Conservation (phyloP, 2,329 filamentous ascomycete species). For the Xylaria sp. region DNA sequence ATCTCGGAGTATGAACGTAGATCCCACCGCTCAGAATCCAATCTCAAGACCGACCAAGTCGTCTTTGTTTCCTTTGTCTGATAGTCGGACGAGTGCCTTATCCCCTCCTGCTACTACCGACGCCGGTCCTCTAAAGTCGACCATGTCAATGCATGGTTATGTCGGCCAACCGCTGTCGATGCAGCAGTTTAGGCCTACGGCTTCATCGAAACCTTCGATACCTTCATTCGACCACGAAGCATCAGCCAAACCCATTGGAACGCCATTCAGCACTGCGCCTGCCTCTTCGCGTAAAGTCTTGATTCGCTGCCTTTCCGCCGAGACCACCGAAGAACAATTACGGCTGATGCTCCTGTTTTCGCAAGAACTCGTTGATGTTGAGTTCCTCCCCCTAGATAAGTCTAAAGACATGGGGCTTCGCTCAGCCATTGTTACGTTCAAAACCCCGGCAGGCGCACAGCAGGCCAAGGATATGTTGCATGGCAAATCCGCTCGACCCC, state of each 20-base stretch:
- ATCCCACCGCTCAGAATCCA: conserved; percentile 40
- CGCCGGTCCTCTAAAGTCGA: conserved; percentile 43
- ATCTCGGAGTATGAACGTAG: conserved; percentile 46
- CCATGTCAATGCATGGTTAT: conserved; percentile 61
- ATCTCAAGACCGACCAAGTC: conserved; percentile 42
- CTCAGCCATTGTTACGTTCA: conserved; percentile 66
- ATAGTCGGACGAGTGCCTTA: conserved; percentile 44
- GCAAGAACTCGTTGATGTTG: conserved; percentile 63
- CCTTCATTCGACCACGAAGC: conserved; percentile 57
- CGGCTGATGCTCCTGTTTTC: conserved; percentile 69
- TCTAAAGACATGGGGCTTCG: conserved; percentile 63
- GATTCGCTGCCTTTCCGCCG: conserved; percentile 65
- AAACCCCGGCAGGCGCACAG: conserved; percentile 62
- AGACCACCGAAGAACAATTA: conserved; percentile 65
- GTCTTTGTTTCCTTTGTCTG: conserved; percentile 44
- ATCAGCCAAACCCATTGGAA: conserved; percentile 53
- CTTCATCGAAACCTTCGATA: conserved; percentile 47
- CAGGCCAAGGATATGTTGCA: conserved; percentile 69
- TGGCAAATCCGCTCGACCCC: conserved; percentile 63
- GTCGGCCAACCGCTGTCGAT: conserved; percentile 54
- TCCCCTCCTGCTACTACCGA: conserved; percentile 33
- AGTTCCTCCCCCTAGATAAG: conserved; percentile 62
- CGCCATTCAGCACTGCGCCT: conserved; percentile 53
- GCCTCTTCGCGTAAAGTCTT: conserved; percentile 57
- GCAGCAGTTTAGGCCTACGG: conserved; percentile 51